Evolutionary conservation across 345 rosid genomes (phyloP).

Genomic region (Ceriops tagal): DNA sequence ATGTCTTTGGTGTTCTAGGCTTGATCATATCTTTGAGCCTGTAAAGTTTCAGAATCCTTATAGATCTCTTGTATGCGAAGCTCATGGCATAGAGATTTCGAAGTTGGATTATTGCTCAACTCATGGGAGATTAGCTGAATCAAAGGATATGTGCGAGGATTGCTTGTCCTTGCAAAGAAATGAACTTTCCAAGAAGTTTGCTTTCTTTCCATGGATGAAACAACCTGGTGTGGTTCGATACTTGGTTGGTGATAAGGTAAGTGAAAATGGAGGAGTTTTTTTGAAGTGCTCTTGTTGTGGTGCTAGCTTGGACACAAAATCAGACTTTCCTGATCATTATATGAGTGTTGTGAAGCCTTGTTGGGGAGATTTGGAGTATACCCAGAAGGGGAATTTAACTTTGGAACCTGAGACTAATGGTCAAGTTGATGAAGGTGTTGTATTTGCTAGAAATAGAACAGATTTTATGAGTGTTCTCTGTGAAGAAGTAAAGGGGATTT

Average conservation of each 20-base stretch:
- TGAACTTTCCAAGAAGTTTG: constrained; percentile 30
- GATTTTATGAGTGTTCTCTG: constrained; percentile 11
- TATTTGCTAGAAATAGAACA: constrained; percentile 15
- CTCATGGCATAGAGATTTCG: constrained; percentile 69
- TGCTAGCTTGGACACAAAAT: constrained; percentile 31
- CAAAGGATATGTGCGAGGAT: constrained; percentile 44
- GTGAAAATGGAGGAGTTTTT: constrained; percentile 27
- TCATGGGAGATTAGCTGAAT: constrained; percentile 52
- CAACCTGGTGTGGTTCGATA: constrained; percentile 29
- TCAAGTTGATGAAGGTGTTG: constrained; percentile 29
- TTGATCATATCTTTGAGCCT: constrained; percentile 69
- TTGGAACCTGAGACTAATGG: constrained; percentile 21
- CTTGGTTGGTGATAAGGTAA: constrained; percentile 19
- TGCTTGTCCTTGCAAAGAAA: constrained; percentile 43
- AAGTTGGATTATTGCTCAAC: constrained; percentile 33
- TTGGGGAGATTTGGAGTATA: constrained; percentile 35
- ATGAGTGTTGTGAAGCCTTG: constrained; percentile 34
- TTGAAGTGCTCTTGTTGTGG: constrained; percentile 57
- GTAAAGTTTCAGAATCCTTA: constrained; percentile 37
- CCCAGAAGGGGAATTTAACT: constrained; percentile 32
- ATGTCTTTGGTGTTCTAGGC: constrained; percentile 78
- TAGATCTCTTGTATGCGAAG: constrained; percentile 70
- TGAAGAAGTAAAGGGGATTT: constrained; percentile 18
- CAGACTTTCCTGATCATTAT: constrained; percentile 23
- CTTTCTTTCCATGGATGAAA: constrained; percentile 48